Percentiles rank a stretch among this genome's conserved stretches.
These are phyloP conservation scores for Clarireedia homoeocarpa DNA, from an alignment of 2,329 filamentous ascomycete genomes.

Conservation along the genomic window DNA sequence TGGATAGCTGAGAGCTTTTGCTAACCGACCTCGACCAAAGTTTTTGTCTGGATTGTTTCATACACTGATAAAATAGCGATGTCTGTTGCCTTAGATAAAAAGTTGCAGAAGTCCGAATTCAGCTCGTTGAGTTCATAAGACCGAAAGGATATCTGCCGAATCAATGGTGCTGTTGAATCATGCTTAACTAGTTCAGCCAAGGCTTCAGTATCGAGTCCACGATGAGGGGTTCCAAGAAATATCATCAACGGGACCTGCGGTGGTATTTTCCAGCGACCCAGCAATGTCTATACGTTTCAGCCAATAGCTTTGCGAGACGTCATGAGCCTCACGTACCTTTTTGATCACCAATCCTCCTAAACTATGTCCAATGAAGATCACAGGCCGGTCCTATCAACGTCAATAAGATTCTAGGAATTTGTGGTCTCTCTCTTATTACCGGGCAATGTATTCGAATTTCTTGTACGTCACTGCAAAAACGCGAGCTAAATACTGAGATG, in stretches of 20 bases:
- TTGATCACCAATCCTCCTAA: slow-evolving; percentile 32
- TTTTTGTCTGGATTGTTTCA: slow-evolving; percentile 17
- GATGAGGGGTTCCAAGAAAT: slow-evolving; percentile 24
- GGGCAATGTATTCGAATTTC: slow-evolving; percentile 13
- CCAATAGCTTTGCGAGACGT: neutral
- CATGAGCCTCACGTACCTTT: slow-evolving; percentile 14
- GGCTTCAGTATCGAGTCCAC: slow-evolving; percentile 19
- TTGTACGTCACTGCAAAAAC: slow-evolving; percentile 19
- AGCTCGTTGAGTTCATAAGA: slow-evolving; percentile 15
- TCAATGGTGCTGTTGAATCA: slow-evolving; percentile 13
- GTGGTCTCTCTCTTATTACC: neutral
- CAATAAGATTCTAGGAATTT: neutral
- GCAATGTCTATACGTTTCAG: neutral
- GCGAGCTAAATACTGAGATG: slow-evolving; percentile 5
- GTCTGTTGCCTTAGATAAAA: slow-evolving; percentile 6
- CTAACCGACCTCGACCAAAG: slow-evolving; percentile 10
- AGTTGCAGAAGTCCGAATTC: slow-evolving; percentile 14
- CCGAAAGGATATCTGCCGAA: slow-evolving; percentile 16
- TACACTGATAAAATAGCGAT: slow-evolving; percentile 19
- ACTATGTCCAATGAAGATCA: slow-evolving; percentile 31
- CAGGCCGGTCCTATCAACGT: slow-evolving; percentile 9
- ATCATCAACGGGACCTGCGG: slow-evolving; percentile 14
- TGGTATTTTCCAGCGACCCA: slow-evolving; percentile 8
- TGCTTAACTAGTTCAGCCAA: slow-evolving; percentile 18
- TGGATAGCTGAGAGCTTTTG: neutral